These are phyloP conservation scores for Solioccasus polychromus DNA, from an alignment of 768 basidiomycete genomes.

Conservation along the genomic window DNA sequence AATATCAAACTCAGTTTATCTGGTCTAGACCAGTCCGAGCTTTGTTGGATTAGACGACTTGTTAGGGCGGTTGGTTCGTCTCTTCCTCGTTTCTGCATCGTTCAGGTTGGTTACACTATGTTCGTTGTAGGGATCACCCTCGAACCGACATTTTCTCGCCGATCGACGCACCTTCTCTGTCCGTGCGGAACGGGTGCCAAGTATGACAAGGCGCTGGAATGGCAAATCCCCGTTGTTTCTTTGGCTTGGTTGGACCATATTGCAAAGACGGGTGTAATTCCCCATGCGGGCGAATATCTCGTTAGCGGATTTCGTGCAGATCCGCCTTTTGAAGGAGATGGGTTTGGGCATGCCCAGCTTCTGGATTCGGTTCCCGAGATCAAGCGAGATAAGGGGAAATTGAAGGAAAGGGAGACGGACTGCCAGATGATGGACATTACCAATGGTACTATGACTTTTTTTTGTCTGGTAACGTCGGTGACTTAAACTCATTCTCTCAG, in stretches of 20 bases:
- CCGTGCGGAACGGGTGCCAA: constrained; percentile 69
- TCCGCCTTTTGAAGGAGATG: constrained; percentile 32
- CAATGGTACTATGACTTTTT: constrained; percentile 26
- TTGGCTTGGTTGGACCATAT: constrained; percentile 69
- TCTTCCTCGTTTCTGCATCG: neutral
- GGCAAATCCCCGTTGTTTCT: constrained; percentile 72
- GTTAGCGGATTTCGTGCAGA: constrained; percentile 37
- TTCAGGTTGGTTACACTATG: neutral
- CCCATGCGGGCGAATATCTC: constrained; percentile 33
- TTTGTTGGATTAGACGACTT: constrained; percentile 51
- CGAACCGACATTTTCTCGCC: constrained; percentile 57
- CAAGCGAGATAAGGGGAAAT: constrained; percentile 28
- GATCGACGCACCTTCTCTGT: constrained; percentile 79
- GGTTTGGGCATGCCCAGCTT: constrained; percentile 14
- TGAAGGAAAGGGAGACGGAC: constrained; percentile 32
- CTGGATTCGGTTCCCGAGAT: constrained; percentile 4
- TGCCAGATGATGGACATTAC: constrained; percentile 35
- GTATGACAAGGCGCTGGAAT: constrained; percentile 73
- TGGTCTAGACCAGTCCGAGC: constrained; percentile 69
- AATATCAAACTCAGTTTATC: constrained; percentile 64
- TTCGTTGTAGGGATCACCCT: constrained; percentile 50
- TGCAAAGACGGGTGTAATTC: constrained; percentile 50
- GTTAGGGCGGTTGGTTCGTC: constrained; percentile 22
- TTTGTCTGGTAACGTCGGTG: neutral
- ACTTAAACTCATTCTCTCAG: constrained; percentile 6